These are phyloP conservation scores for Polytolypa hystricis DNA, from an alignment of 2,329 filamentous ascomycete species.

Conservation along the genomic window DNA sequence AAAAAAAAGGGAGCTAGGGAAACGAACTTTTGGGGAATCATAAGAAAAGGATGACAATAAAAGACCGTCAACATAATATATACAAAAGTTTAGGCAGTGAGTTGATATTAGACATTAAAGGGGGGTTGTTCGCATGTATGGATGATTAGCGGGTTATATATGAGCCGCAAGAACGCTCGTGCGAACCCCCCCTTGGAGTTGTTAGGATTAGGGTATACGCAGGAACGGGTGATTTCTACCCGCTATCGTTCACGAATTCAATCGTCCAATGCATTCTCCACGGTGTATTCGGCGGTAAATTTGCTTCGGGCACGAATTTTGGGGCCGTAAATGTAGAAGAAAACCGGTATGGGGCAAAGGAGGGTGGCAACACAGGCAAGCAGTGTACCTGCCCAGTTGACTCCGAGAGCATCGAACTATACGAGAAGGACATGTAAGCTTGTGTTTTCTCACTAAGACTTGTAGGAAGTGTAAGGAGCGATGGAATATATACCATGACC, in stretches of 20 bases:
- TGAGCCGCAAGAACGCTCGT: too few relatives aligned
- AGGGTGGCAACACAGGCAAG: constrained; percentile 20
- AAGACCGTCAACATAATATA: too few relatives aligned
- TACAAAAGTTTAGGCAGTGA: too few relatives aligned
- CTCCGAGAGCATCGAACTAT: constrained; percentile 21
- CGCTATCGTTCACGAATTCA: too few relatives aligned
- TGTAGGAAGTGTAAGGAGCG: background rate
- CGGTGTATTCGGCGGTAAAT: constrained; percentile 18
- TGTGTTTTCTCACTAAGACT: background rate
- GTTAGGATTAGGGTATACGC: too few relatives aligned
- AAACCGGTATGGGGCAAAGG: constrained; percentile 21
- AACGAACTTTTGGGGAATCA: too few relatives aligned
- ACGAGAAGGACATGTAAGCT: constrained; percentile 2
- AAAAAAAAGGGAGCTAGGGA: too few relatives aligned
- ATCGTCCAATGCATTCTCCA: constrained; percentile 5
- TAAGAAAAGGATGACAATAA: too few relatives aligned
- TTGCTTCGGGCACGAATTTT: constrained; percentile 24
- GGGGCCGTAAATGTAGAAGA: constrained; percentile 21
- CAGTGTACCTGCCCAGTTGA: constrained; percentile 22
- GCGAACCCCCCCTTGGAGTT: too few relatives aligned
- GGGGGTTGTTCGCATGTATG: too few relatives aligned
- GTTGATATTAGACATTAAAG: too few relatives aligned
- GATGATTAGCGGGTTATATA: too few relatives aligned
- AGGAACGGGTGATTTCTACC: background rate
- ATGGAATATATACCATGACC: constrained; percentile 18